Evolutionary conservation across 306 rosid species (phyloP), one percentile per base, ranked within the genome.

Genomic region (Astragalus membranaceus): DNA sequence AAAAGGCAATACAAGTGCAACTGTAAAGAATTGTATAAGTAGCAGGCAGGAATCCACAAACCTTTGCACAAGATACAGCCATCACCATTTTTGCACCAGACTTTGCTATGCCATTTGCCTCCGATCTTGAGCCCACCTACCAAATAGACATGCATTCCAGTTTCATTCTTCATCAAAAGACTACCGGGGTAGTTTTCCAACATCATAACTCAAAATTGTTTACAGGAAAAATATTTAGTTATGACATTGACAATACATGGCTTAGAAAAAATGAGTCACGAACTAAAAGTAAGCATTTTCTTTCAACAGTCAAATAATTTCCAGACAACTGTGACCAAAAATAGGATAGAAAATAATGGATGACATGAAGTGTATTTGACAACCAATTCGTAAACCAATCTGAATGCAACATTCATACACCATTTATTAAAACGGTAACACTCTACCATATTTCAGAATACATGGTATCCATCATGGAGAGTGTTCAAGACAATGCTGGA

Each of bases 31-130:
- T 60, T 20, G 20, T 75, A 49, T 10, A 52, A 72, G 16, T 37
- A 53, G 64, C 55, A 9, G 41, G 60, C 32, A 48, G 59, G 23
- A 66, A 66, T 30, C 46, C 42, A 78, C 84, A 32, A 59, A 94
- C 98, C 98, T 94, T 94, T 42, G 98, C 96, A 69, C 98, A 94
- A 67, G 98, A 88, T 72, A 90, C 98, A 67, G 98, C 98, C 98
- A 90, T 90, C 75, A 90, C 98, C 96, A 94, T 85, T 81, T 94
- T 94, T n/a, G 98, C 97, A 67, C 97, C 97, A 29, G 98, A 85
- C 70, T 94, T 94, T 37, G 97, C 98, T 54, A 94, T 90, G 49
- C 98, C 98, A 70, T 83, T 81, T 81, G 98, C 97, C 85, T 94
- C 98, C 6, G 98, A 90, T 84, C 81, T 88, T 35, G 97, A 90